phyloP scores from a whole-genome alignment of 2,329 filamentous ascomycete genomes.

The Pseudopyricularia javanii region DNA sequence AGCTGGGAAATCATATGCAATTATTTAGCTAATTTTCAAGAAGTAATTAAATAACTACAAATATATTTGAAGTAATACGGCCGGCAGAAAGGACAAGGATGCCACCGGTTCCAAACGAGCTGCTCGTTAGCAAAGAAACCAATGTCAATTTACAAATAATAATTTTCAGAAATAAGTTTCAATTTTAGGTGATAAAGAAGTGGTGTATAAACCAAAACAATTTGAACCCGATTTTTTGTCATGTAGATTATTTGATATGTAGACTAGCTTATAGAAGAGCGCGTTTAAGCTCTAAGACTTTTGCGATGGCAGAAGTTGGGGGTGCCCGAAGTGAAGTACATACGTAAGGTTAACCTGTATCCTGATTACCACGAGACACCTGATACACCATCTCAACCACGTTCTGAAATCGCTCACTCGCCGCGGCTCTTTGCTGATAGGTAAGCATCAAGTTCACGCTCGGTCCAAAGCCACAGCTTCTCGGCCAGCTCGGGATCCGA shows the following conservation, averaged over 20 bases:
- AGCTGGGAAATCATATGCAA: neutral
- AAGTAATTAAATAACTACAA: neutral
- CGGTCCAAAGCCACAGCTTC: conserved; percentile 19
- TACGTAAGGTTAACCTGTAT: no score
- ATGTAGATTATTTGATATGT: no score
- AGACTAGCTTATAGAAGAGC: no score
- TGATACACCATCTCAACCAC: no score
- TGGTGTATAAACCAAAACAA: no score
- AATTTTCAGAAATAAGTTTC: neutral
- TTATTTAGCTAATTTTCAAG: neutral
- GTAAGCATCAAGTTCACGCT: conserved; percentile 11
- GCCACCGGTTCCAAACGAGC: neutral
- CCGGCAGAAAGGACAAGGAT: neutral
- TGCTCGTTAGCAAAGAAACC: neutral
- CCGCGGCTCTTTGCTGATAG: no score
- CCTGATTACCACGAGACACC: no score
- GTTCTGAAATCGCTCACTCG: no score
- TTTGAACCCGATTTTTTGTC: no score
- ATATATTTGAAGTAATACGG: neutral
- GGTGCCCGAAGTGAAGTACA: no score
- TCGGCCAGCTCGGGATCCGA: conserved; percentile 12
- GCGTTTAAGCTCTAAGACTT: no score
- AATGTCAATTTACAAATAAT: neutral
- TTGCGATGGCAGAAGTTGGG: no score
- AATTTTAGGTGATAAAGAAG: neutral